Evolutionary conservation across 2,329 filamentous ascomycete genomes (phyloP), one percentile per base, ranked within the genome.

Genomic region (Claviceps monticola): DNA sequence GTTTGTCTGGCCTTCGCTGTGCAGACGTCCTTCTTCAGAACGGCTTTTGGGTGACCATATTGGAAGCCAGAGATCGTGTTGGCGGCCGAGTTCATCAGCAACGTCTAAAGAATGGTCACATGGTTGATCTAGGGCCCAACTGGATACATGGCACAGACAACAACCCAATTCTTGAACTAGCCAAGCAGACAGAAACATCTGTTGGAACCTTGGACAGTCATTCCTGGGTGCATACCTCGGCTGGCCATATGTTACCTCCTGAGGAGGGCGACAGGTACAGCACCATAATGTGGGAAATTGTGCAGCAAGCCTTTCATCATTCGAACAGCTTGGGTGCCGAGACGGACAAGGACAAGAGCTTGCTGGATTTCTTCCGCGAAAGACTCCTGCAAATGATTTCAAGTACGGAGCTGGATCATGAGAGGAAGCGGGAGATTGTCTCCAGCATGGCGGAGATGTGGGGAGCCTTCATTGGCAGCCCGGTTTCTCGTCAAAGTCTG

Each of bases 131-230:
- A 36, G 85, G 85, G 0, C 82, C 84, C n/a, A 89, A 88, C 59
- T 89, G 84, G 84, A 86, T 89, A 49, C 84, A 89, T 54, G 84
- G 85, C 37, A 86, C 82, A 5, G 70, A 78, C 1, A 73, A 82
- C 55, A 89, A 88, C 60, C 82, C 84, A 0, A 84, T 88, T 16
- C 64, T 83, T 41, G 78, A 84, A 44, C 69, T 88, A 17, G 83
- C 82, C 13, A 76, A 74, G 56, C 69, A 77, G 55, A 86, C 82
- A 0, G 67, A 71, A 1, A 86, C 77, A 0, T 59, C 64, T 0
- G 62, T 71, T 2, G 69, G 71, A 13, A 67, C 61, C 51, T 74
- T 71, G 67, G 78, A 82, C 46, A 71, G 72, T 6, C 69, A 69
- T 4, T 74, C 79, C 23, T 70, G 75, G 36, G 66, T 83, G 1